A percentile compares a stretch with the other conserved stretches of the same genome.
phyloP scores from a whole-genome alignment of 1,284 basidiomycete genomes.

The Ganoderma lucidum region DNA sequence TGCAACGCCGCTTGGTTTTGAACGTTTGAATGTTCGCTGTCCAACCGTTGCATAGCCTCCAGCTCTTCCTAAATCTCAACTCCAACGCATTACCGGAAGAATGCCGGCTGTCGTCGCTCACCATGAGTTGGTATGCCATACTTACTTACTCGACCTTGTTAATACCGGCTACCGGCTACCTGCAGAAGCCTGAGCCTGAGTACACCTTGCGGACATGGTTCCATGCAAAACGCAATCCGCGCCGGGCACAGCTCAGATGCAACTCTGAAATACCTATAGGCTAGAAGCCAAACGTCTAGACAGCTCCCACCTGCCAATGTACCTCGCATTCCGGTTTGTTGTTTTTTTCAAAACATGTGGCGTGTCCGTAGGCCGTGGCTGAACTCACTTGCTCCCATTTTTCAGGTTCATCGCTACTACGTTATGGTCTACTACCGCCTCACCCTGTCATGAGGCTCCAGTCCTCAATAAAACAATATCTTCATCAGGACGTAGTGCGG shows the following conservation, averaged over 20 bases:
- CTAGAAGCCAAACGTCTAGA: background rate
- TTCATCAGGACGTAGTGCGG: background rate
- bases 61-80: background rate
- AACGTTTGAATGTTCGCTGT: background rate
- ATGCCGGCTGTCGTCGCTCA: background rate
- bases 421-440: background rate
- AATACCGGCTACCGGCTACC: background rate
- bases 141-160: background rate
- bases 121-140: background rate
- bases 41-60: background rate
- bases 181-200: background rate
- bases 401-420: background rate
- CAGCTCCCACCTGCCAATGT: background rate
- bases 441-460: background rate
- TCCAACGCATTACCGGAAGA: background rate
- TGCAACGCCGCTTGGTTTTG: background rate
- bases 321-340: background rate
- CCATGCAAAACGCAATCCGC: slow-evolving; percentile 1
- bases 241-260: background rate
- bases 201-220: background rate
- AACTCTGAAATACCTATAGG: background rate
- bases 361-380: background rate
- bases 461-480: slow-evolving; percentile 1
- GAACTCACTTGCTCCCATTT: background rate
- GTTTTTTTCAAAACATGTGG: slow-evolving; percentile 6